Conservation (phyloP, 768 basidiomycete genomes). For the Scleroderma citrinum region DNA sequence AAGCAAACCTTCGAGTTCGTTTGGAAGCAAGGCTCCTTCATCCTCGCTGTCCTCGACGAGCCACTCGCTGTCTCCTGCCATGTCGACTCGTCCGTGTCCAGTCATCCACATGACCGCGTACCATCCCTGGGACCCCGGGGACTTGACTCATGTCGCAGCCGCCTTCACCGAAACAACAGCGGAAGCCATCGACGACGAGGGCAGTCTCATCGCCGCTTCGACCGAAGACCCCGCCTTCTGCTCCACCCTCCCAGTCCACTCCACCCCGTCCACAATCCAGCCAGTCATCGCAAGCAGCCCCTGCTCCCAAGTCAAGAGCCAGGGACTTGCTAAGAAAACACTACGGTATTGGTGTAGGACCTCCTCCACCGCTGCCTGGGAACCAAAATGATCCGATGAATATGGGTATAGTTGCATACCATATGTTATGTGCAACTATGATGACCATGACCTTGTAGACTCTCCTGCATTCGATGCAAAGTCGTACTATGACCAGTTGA, state of each 20-base stretch:
- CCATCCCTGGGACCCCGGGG: background rate
- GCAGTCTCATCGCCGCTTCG: conserved; percentile 42
- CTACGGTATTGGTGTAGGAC: conserved; percentile 77
- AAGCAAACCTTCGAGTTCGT: background rate
- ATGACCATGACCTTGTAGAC: conserved; percentile 38
- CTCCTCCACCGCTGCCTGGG: conserved; percentile 55
- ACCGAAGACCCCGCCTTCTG: conserved; percentile 30
- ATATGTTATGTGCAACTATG: background rate
- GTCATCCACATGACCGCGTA: conserved; percentile 24
- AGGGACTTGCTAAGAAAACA: conserved; percentile 79
- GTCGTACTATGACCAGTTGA: conserved; percentile 79
- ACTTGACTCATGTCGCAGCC: conserved; percentile 5
- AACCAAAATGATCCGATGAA: conserved; percentile 74
- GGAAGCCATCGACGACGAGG: conserved; percentile 26
- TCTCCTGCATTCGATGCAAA: conserved; percentile 79
- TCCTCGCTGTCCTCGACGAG: conserved; percentile 48
- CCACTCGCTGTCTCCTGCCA: conserved; percentile 28
- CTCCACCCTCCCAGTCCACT: conserved; percentile 11
- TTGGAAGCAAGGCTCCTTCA: conserved; percentile 16
- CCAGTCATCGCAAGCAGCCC: conserved; percentile 12
- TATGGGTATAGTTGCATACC: conserved; percentile 43
- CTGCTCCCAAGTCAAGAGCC: conserved; percentile 49
- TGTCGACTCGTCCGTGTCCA: background rate
- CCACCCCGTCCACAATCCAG: conserved; percentile 15
- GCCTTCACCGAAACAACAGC: conserved; percentile 13